Base-by-base conservation (phyloP, 352 stramenopile genomes). In the Globisporangium spiculum region DNA sequence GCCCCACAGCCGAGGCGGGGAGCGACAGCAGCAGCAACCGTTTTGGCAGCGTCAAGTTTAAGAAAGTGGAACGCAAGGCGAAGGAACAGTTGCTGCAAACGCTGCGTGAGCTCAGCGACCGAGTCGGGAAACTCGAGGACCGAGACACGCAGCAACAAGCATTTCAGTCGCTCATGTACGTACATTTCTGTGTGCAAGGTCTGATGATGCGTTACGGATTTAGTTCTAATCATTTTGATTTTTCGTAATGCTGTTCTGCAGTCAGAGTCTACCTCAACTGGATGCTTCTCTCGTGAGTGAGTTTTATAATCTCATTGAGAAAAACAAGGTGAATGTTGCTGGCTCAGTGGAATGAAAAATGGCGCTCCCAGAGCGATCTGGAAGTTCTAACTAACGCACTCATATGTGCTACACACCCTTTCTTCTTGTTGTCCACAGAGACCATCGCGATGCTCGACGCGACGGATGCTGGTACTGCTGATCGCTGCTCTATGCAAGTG, bases 81-180 rank as follows among this genome's bases (percentile, higher is more conserved):
- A 81, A 81, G 41, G 81, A 89, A 32, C 71, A 65, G 44, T 54
- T 76, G 26, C n/a, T 58, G 3, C 66, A 77, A 22, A 75, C 71
- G 26, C 73, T 89, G 34, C 72, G 46, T 8, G 77, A 79, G 24
- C 65, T 90, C 4, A 87, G 77, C 53, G 63, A 75, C 26, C 59
- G 75, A 60, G 81, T 92, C n/a, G 75, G 78, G 7, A 83, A 80
- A 14, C 70, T 92, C 5, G 81, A 92, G 65, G 81, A 92, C 48
- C 76, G 78, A 20, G 84, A 92, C 53, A 92, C 81, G 1, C 83
- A 91, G 59, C 83, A 89, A 8, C 77, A 83, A 72, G 78, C 84
- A 4, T 90, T 90, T 44, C 64, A 69, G 1, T 70, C 66, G 0
- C 70, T 89, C 14, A 65, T 90, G 81, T 90, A 58, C 27, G 71